Percentiles rank a stretch among this genome's conserved stretches.
These are phyloP conservation scores for Eutreptiella sp. DNA, from an alignment of 208 protist species.

Conservation along the genomic window DNA sequence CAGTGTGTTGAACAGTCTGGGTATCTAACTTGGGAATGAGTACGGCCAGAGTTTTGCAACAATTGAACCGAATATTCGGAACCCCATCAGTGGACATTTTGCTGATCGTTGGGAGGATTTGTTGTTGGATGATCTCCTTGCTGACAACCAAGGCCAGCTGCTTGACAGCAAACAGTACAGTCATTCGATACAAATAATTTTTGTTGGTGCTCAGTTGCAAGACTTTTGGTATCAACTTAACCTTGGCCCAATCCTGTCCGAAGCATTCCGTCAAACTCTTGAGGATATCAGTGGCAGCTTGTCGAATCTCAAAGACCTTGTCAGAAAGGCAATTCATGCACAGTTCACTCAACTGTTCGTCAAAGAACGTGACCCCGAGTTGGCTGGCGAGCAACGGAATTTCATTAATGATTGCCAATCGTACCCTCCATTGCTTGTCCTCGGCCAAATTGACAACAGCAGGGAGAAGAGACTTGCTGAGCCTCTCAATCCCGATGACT, in stretches of 20 bases:
- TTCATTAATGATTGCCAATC: too few relatives aligned
- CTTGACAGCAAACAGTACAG: conserved; percentile 58
- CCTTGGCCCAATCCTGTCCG: too few relatives aligned
- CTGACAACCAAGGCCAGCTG: conserved; percentile 32
- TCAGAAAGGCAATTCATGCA: too few relatives aligned
- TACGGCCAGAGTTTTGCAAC: conserved; percentile 52
- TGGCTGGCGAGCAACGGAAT: too few relatives aligned
- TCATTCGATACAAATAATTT: conserved; percentile 80
- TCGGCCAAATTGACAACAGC: conserved; percentile 73
- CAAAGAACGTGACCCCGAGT: too few relatives aligned
- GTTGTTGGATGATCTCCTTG: conserved; percentile 33
- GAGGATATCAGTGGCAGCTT: conserved; percentile 64
- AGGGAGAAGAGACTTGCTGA: too few relatives aligned
- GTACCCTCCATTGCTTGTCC: too few relatives aligned
- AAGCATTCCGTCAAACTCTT: conserved; percentile 62
- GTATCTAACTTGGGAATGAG: not conserved
- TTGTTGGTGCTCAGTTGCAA: conserved; percentile 46
- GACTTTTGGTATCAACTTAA: conserved; percentile 63
- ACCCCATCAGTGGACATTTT: conserved; percentile 56
- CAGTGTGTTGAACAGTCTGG: conserved; percentile 26
- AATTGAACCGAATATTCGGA: conserved; percentile 78
- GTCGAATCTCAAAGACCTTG: too few relatives aligned
- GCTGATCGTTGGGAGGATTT: conserved; percentile 50
- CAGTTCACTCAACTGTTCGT: too few relatives aligned
- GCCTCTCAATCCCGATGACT: conserved; percentile 60